phyloP scores from a whole-genome alignment of 371 early-diverging fungal species.

The Rhizomucor pusillus region DNA sequence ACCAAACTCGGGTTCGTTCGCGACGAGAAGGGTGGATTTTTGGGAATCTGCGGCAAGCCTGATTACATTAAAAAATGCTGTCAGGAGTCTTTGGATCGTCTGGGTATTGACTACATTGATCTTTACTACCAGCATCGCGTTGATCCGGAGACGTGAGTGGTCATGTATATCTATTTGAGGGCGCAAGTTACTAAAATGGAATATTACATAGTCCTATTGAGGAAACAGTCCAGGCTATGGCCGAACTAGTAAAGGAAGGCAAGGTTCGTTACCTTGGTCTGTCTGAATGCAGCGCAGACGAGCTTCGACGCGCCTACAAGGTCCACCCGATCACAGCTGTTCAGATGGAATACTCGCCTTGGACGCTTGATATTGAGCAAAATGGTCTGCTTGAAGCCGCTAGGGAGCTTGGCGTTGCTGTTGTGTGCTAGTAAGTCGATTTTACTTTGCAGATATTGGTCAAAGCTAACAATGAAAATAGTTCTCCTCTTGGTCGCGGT shows the following conservation, averaged over 20 bases:
- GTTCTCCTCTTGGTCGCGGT: constrained; percentile 58
- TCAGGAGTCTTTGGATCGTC: constrained; percentile 40
- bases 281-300: constrained; percentile 53
- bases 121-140: constrained; percentile 61
- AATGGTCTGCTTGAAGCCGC: constrained; percentile 53
- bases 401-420: constrained; percentile 59
- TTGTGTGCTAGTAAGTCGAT: constrained; percentile 48
- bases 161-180: too few species aligned
- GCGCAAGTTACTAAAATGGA: too few species aligned
- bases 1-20: constrained; percentile 43
- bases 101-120: constrained; percentile 52
- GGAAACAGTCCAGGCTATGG: constrained; percentile 55
- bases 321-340: constrained; percentile 66
- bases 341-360: constrained; percentile 54
- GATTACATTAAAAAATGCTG: constrained; percentile 49
- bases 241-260: constrained; percentile 59
- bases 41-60: constrained; percentile 39
- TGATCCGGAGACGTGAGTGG: constrained; percentile 31
- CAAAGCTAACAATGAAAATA: constrained; percentile 5
- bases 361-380: constrained; percentile 50
- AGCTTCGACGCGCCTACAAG: constrained; percentile 55
- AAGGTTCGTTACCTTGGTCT: constrained; percentile 60
- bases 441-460: neutral
- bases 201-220: constrained; percentile 38
- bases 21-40: constrained; percentile 18